A percentile compares a stretch with the other conserved stretches of the same genome.
These are phyloP conservation scores for Boletus reticulatus DNA, from an alignment of 768 basidiomycete species.

Conservation along the genomic window DNA sequence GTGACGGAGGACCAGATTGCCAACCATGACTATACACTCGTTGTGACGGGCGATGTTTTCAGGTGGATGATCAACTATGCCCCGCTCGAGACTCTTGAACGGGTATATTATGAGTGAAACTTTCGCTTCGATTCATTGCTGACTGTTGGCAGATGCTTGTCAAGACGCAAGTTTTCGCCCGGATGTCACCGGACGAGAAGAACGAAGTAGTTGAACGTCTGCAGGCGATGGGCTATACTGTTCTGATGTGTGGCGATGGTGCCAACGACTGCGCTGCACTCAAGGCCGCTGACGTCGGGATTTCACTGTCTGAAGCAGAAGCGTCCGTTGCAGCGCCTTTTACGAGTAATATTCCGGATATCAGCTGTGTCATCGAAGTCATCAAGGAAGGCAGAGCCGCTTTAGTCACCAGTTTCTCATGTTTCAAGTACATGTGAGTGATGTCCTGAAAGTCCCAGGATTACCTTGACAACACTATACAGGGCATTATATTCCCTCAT, in stretches of 20 bases:
- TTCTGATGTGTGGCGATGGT: constrained; percentile 98
- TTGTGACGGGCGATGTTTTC: constrained; percentile 93
- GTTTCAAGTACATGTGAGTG: constrained; percentile 98
- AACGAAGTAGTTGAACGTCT: constrained; percentile 96
- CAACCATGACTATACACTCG: constrained; percentile 87
- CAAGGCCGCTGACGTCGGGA: constrained; percentile 97
- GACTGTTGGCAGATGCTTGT: constrained; percentile 81
- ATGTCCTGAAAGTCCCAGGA: background rate
- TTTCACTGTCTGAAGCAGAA: constrained; percentile 96
- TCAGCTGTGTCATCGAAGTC: constrained; percentile 93
- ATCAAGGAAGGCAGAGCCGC: constrained; percentile 97
- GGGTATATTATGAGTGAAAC: constrained; percentile 45
- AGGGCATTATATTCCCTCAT: constrained; percentile 99
- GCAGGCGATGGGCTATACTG: constrained; percentile 91
- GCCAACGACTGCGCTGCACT: constrained; percentile 98
- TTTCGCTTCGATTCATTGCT: background rate
- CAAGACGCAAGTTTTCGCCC: constrained; percentile 92
- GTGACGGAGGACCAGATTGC: constrained; percentile 70
- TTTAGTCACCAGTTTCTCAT: constrained; percentile 96
- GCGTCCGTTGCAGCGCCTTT: constrained; percentile 98
- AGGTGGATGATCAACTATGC: constrained; percentile 98
- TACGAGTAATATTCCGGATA: constrained; percentile 90
- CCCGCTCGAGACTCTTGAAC: constrained; percentile 88
- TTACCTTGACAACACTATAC: constrained; percentile 33
- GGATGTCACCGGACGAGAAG: constrained; percentile 99